Conservation (phyloP, 2,329 filamentous ascomycete genomes). For the Trichoderma brevicompactum region DNA sequence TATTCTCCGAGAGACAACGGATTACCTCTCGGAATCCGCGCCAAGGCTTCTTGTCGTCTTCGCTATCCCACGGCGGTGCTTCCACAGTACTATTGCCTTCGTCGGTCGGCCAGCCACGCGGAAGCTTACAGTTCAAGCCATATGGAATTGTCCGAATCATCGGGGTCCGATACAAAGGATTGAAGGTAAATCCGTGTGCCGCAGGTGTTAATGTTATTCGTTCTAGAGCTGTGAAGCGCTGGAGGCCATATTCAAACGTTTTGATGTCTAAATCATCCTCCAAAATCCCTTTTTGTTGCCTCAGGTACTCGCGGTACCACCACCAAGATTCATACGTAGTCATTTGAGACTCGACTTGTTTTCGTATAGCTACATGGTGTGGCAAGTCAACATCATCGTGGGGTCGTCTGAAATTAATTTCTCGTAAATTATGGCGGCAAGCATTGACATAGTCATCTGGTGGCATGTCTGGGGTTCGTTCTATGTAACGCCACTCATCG, state of each 20-base stretch:
- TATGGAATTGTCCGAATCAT: conserved; percentile 47
- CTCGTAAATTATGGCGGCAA: background rate
- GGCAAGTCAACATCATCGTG: background rate
- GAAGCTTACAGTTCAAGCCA: conserved; percentile 47
- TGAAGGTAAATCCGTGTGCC: conserved; percentile 43
- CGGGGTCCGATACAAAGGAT: conserved; percentile 48
- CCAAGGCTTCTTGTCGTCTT: conserved; percentile 36
- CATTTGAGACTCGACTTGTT: background rate
- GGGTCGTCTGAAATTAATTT: background rate
- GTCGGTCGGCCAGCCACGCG: conserved; percentile 36
- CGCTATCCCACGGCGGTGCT: background rate
- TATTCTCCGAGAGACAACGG: conserved; percentile 34
- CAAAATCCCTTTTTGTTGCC: conserved; percentile 33
- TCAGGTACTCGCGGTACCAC: background rate
- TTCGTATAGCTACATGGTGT: background rate
- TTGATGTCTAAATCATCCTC: conserved; percentile 36
- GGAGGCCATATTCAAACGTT: conserved; percentile 42
- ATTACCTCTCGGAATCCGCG: conserved; percentile 38
- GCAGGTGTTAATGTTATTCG: conserved; percentile 47
- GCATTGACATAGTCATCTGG: background rate
- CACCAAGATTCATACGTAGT: background rate
- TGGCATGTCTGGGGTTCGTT: background rate
- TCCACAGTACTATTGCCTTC: background rate
- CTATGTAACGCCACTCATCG: background rate
- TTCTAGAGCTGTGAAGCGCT: conserved; percentile 42